Base-by-base conservation (phyloP, 768 basidiomycete species). In the Rhizopogon vesiculosus region DNA sequence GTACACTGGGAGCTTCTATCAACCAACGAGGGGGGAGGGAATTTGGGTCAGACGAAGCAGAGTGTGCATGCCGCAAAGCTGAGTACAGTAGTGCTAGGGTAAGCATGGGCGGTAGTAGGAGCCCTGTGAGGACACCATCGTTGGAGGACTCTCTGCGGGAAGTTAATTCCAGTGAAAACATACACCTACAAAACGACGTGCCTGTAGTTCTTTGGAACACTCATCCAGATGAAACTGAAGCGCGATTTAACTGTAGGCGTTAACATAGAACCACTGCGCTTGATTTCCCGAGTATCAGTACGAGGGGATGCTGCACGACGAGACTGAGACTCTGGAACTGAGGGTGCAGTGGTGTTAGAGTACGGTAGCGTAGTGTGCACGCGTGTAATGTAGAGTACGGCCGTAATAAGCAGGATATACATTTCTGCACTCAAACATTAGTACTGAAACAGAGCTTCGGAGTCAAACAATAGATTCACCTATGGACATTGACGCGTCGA, bases 141-240 rank as follows among this genome's bases (percentile, higher is more conserved):
- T 96, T 94, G 12, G 79, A 71, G 45, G 86, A 88, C 54, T 89
- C 83, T 66, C 93, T 93, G 58, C 60, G 41, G 50, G 53, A 59
- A 55, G 46, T 59, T 45, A 19, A 35, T 49, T 61, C 22, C n/a
- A 53, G 53, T 9, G 38, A 42, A 42, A 16, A 51, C 1, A 51
- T 13, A 29, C 31, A 29, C n/a, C 29, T 43, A 38, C 33, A 42
- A 49, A 41, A 63, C 73, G 42, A 87, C 89, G 22, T 38, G 48
- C 48, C 91, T 78, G 65, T 90, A 93, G 64, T 93, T 91, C 69
- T 91, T 91, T 0, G 89, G 87, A 5, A 91, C 89, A 15, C 91
- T 88, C 91, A 93, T 93, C 90, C 90, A 93, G 25, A 93, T 79
- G 64, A 84, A 89, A 35, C 85, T 84, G 54, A 84, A 82, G 62